Conservation (phyloP, 2,329 filamentous ascomycete species). For the Claviceps sp. region DNA sequence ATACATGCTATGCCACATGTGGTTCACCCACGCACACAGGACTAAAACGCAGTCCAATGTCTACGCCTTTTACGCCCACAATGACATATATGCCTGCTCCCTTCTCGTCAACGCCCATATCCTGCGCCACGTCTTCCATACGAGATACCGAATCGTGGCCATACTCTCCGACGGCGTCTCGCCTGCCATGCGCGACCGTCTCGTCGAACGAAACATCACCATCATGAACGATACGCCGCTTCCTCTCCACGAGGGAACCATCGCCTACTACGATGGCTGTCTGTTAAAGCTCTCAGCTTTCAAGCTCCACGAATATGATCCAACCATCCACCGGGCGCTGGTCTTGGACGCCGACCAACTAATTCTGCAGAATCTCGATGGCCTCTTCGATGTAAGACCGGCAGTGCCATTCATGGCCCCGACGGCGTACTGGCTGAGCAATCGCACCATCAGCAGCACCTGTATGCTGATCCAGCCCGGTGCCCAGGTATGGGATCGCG, state of each 20-base stretch:
- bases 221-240: conserved; percentile 7
- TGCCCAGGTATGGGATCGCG: conserved; percentile 5
- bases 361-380: conserved; percentile 8
- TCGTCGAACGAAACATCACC: background rate
- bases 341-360: conserved; percentile 11
- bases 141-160: conserved; percentile 7
- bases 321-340: conserved; percentile 4
- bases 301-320: conserved; percentile 8
- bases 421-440: conserved; percentile 8
- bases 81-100: conserved; percentile 10
- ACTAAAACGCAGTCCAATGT: conserved; percentile 2
- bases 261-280: conserved; percentile 6
- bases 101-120: conserved; percentile 8
- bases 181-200: conserved; percentile 3
- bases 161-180: conserved; percentile 7
- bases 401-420: conserved; percentile 5
- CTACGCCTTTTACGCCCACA: conserved; percentile 11
- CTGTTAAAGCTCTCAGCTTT: conserved; percentile 10
- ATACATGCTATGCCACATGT: background rate
- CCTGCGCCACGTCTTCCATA: conserved; percentile 3
- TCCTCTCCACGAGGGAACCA: conserved; percentile 2
- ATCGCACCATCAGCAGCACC: conserved; percentile 9
- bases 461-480: conserved; percentile 9
- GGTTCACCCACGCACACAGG: background rate
- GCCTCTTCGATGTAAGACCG: conserved; percentile 6